Evolutionary conservation across 2,329 filamentous ascomycete genomes (phyloP), one percentile per base, ranked within the genome.

Genomic region (Aureobasidium subglaciale): DNA sequence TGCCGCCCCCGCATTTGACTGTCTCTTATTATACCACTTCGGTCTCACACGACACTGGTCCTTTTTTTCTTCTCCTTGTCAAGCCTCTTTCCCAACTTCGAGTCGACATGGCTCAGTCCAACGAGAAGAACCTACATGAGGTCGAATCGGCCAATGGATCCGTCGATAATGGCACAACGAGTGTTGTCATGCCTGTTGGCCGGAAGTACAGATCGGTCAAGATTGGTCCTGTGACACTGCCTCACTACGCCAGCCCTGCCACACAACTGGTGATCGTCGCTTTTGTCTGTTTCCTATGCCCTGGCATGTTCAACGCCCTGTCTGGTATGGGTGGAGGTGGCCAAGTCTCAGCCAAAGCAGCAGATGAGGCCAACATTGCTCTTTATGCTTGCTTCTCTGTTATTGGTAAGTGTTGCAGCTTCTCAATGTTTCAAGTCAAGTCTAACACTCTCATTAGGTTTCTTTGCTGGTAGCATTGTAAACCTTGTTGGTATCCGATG

Each of bases 311-410:
- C 69, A 78, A 78, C 61, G 76, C 76, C 24, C 63, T 78, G 61
- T 73, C 72, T 58, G 76, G 76, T 56, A 75, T 78, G 66, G 76
- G 76, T 45, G 76, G 76, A 24, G 75, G 72, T 46, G 75, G 75
- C 45, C 73, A 75, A 66, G 63, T 76, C 46, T 71, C 75, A 58
- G 61, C 69, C 5, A 77, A 74, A 22, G 66, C 66, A 34, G 77
- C 81, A 63, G 85, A 86, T 68, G 79, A 85, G 63, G 82, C 86
- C 64, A 86, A 82, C 67, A 84, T 82, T 4, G 86, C 86, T 20
- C 72, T 90, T 49, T 88, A 90, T 73, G 83, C 82, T 59, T 86
- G 84, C 32, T 89, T 90, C 67, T 81, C 81, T 56, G 78, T 83
- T 2, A 75, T 84, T 11, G 81, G 58, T 59, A 37, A 49, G 58